Evolutionary conservation across 306 rosid genomes (phyloP).

Genomic region (Ammopiptanthus mongolicus): DNA sequence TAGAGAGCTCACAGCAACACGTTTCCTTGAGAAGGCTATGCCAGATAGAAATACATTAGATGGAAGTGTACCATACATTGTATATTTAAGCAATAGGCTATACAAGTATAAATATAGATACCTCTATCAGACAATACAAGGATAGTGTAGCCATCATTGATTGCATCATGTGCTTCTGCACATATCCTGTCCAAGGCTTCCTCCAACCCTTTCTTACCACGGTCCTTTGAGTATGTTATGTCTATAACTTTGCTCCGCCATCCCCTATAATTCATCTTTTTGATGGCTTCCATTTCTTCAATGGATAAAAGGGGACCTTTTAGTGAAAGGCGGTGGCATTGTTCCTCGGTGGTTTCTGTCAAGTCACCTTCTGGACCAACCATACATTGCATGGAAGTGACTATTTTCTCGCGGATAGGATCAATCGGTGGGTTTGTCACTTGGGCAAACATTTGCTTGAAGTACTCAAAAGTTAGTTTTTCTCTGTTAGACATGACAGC

Average conservation of each 20-base stretch:
- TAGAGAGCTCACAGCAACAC: constrained; percentile 91
- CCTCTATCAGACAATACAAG: constrained; percentile 97
- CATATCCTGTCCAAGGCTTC: constrained; percentile 86
- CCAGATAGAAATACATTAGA: constrained; percentile 9
- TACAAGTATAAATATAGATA: constrained; percentile 23
- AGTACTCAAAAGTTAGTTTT: constrained; percentile 89
- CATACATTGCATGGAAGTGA: constrained; percentile 95
- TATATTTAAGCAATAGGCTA: constrained; percentile 7
- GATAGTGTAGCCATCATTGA: constrained; percentile 74
- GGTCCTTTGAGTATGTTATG: constrained; percentile 72
- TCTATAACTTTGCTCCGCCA: constrained; percentile 93
- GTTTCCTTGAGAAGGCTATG: constrained; percentile 74
- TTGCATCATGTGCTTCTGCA: constrained; percentile 77
- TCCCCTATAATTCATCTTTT: constrained; percentile 83
- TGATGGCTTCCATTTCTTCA: constrained; percentile 79
- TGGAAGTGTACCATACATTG: neutral
- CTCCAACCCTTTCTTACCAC: constrained; percentile 74
- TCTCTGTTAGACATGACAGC: constrained; percentile 95
- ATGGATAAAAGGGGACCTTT: constrained; percentile 76
- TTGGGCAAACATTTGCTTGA: constrained; percentile 99
- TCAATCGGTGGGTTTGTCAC: constrained; percentile 99
- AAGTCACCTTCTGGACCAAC: constrained; percentile 98
- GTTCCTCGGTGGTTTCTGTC: constrained; percentile 86
- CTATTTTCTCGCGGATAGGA: constrained; percentile 94
- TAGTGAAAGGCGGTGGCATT: constrained; percentile 89